Percentiles rank a stretch among this genome's conserved stretches.
phyloP scores from a whole-genome alignment of 257 asterid genomes.

The Catharanthus roseus region DNA sequence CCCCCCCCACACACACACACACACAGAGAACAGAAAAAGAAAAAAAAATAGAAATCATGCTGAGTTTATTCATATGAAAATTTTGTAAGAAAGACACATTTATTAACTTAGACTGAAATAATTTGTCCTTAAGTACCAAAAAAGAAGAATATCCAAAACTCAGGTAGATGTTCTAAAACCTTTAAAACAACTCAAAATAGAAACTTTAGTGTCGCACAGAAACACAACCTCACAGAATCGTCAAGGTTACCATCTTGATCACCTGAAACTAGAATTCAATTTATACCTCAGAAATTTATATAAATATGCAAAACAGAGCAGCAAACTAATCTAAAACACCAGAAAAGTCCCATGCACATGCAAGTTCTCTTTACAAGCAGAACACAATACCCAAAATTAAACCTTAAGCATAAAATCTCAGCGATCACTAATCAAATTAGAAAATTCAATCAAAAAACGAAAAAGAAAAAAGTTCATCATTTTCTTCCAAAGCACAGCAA shows the following conservation, averaged over 20 bases:
- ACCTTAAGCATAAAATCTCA: not conserved
- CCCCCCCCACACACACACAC: too few species aligned
- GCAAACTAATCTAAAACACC: not conserved
- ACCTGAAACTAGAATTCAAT: not conserved
- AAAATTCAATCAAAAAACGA: not conserved
- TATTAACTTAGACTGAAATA: not conserved
- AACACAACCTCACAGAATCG: not conserved
- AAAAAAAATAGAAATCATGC: not conserved
- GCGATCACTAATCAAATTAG: not conserved
- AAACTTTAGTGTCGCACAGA: not conserved
- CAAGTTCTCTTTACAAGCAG: not conserved
- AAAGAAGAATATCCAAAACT: not conserved
- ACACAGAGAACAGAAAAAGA: not conserved
- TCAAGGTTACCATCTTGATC: not conserved
- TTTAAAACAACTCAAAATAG: not conserved
- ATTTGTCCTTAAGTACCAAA: not conserved
- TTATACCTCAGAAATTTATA: not conserved
- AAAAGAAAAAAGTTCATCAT: not conserved
- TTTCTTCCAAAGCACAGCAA: not conserved
- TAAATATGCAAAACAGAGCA: not conserved
- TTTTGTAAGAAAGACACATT: not conserved
- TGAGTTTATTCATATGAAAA: not conserved
- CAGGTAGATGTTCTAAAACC: not conserved
- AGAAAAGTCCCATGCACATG: not conserved
- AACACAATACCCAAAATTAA: not conserved